Conservation (phyloP, 257 asterid genomes). For the Orobanche coerulescens region DNA sequence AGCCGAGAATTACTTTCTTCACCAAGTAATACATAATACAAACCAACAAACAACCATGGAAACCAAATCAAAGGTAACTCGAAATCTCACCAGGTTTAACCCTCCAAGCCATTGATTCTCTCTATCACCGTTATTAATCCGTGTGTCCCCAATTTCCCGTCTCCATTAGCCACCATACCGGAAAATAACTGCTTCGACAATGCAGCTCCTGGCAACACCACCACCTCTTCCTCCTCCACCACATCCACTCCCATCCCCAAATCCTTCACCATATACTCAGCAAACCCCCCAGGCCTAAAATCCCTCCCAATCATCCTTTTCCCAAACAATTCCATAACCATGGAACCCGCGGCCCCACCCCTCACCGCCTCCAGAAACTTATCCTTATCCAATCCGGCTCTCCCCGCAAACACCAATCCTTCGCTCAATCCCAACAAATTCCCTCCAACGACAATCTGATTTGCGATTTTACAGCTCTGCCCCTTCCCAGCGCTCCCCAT, state of each 20-base stretch:
- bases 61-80: too few species aligned
- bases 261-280: slow-evolving; percentile 89
- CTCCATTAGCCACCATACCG: slow-evolving; percentile 82
- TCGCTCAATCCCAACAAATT: slow-evolving; percentile 74
- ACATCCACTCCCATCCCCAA: slow-evolving; percentile 74
- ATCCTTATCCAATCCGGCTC: slow-evolving; percentile 58
- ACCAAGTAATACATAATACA: slow-evolving; percentile 6
- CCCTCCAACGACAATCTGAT: slow-evolving; percentile 64
- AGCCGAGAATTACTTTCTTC: not conserved
- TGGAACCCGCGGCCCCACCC: slow-evolving; percentile 83
- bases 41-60: slow-evolving; percentile 42
- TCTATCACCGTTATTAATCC: slow-evolving; percentile 66
- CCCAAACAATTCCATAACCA: slow-evolving; percentile 81
- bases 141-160: slow-evolving; percentile 69
- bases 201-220: slow-evolving; percentile 81
- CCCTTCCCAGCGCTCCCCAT: slow-evolving; percentile 80
- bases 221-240: slow-evolving; percentile 38
- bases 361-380: slow-evolving; percentile 63
- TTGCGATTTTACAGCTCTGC: slow-evolving; percentile 76
- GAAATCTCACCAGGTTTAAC: not conserved
- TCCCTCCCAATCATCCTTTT: slow-evolving; percentile 73
- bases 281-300: slow-evolving; percentile 68
- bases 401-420: slow-evolving; percentile 73
- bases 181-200: slow-evolving; percentile 67
- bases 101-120: slow-evolving; percentile 51